These are phyloP conservation scores for Pseudozyma sp. DNA, from an alignment of 1,284 basidiomycete genomes.

Conservation along the genomic window DNA sequence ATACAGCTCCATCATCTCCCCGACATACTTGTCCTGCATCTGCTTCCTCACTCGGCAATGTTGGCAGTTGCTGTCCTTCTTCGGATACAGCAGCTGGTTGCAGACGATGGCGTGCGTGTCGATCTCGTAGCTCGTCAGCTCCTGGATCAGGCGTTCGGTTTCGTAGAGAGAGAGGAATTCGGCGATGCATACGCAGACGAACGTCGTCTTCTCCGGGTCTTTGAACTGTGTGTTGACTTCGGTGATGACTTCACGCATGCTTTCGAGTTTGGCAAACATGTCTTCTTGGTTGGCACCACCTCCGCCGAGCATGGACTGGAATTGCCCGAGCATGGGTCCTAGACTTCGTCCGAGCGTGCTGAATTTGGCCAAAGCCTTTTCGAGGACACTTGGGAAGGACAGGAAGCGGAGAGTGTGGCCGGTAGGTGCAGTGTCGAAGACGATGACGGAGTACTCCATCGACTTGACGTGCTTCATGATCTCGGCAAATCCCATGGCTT, in stretches of 20 bases:
- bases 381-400: conserved; percentile 95
- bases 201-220: conserved; percentile 94
- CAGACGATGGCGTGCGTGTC: conserved; percentile 99
- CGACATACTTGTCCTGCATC: conserved; percentile 82
- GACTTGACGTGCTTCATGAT: conserved; percentile 99
- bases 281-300: conserved; percentile 74
- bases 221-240: conserved; percentile 99
- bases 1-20: conserved; percentile 67
- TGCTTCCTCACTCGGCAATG: conserved; percentile 92
- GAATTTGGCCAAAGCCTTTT: conserved; percentile 96
- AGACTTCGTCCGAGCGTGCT: conserved; percentile 90
- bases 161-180: conserved; percentile 98
- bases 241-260: conserved; percentile 95
- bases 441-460: conserved; percentile 99
- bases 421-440: conserved; percentile 98
- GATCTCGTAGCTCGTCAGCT: conserved; percentile 94
- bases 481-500: conserved; percentile 99
- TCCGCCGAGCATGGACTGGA: conserved; percentile 93
- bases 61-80: conserved; percentile 89
- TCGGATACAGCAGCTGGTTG: conserved; percentile 95
- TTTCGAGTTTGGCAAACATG: conserved; percentile 97
- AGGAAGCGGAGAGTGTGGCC: conserved; percentile 98
- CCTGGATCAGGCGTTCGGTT: conserved; percentile 96
- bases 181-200: conserved; percentile 98
- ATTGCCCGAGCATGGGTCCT: conserved; percentile 83